A percentile compares a stretch with the other conserved stretches of the same genome.
These are phyloP conservation scores for Dissophora globulifera DNA, from an alignment of 192 early-diverging fungal species.

Conservation along the genomic window DNA sequence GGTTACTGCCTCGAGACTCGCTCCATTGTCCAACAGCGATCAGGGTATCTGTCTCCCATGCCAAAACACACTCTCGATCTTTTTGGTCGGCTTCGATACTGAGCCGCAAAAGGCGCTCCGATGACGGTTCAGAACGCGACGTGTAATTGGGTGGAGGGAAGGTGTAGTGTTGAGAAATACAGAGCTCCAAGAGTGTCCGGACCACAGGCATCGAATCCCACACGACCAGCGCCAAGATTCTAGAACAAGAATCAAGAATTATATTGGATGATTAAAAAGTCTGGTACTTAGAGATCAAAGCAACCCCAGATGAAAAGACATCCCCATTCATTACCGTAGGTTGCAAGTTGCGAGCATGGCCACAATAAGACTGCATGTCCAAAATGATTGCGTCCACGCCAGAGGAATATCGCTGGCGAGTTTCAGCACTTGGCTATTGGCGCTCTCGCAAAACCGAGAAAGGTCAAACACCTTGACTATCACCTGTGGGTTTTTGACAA, in stretches of 20 bases:
- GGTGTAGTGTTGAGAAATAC: slow-evolving; percentile 48
- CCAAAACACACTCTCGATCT: slow-evolving; percentile 33
- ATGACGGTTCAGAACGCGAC: slow-evolving; percentile 37
- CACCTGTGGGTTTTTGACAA: slow-evolving; percentile 38
- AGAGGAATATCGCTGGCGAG: slow-evolving; percentile 27
- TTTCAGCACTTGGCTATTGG: slow-evolving; percentile 5
- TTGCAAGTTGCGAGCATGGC: slow-evolving; percentile 40
- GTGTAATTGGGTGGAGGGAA: slow-evolving; percentile 52
- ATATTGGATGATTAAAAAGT: too few species aligned
- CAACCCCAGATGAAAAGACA: too few species aligned
- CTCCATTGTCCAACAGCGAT: slow-evolving; percentile 25
- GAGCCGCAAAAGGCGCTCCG: slow-evolving; percentile 32
- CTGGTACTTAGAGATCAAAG: too few species aligned
- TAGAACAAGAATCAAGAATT: too few species aligned
- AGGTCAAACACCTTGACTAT: slow-evolving; percentile 42
- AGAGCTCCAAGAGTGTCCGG: slow-evolving; percentile 34
- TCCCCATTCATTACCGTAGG: slow-evolving; percentile 18
- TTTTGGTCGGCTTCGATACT: slow-evolving; percentile 33
- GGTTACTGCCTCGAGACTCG: slow-evolving; percentile 10
- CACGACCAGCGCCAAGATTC: slow-evolving; percentile 43
- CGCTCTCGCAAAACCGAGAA: slow-evolving; percentile 22
- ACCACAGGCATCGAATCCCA: slow-evolving; percentile 55
- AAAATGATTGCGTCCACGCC: slow-evolving; percentile 38
- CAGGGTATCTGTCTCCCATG: slow-evolving; percentile 34
- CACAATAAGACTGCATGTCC: slow-evolving; percentile 32